These are phyloP conservation scores for Beauveria brongniartii DNA, from an alignment of 2,329 filamentous ascomycete genomes.

Conservation along the genomic window DNA sequence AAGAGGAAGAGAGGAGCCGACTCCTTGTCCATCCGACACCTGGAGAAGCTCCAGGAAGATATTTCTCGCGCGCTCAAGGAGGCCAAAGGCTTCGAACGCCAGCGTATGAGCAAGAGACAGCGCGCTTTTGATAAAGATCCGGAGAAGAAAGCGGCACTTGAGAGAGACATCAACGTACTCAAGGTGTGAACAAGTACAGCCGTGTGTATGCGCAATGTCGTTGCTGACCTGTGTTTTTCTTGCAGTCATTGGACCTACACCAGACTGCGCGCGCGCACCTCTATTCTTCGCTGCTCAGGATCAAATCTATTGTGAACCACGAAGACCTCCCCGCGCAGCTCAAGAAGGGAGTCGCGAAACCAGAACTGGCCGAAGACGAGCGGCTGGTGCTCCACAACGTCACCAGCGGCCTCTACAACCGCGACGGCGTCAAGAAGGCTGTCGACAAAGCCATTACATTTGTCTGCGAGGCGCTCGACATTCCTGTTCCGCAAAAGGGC, in stretches of 20 bases:
- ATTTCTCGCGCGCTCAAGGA: constrained; percentile 61
- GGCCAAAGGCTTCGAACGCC: constrained; percentile 69
- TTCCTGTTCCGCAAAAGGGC: constrained; percentile 39
- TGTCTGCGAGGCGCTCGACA: constrained; percentile 40
- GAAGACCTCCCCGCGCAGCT: constrained; percentile 42
- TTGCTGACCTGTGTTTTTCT: constrained; percentile 7
- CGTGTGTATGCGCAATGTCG: background rate
- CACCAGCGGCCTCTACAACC: constrained; percentile 49
- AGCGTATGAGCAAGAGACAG: constrained; percentile 59
- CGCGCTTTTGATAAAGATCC: constrained; percentile 36
- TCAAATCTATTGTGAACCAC: constrained; percentile 44
- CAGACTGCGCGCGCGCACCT: constrained; percentile 50
- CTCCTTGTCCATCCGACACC: constrained; percentile 37
- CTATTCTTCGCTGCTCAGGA: constrained; percentile 44
- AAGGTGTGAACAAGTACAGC: constrained; percentile 32
- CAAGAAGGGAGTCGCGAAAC: constrained; percentile 38
- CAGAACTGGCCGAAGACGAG: constrained; percentile 45
- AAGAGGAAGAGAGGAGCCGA: constrained; percentile 49
- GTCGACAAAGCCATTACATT: constrained; percentile 40
- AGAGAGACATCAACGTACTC: constrained; percentile 50
- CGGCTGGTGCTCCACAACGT: constrained; percentile 47
- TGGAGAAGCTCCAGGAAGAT: constrained; percentile 49
- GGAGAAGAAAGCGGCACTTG: constrained; percentile 50
- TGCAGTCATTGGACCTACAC: constrained; percentile 48
- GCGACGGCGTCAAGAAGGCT: constrained; percentile 40